Evolutionary conservation across 2,329 filamentous ascomycete genomes (phyloP).

Genomic region (Ceratocystis variospora): DNA sequence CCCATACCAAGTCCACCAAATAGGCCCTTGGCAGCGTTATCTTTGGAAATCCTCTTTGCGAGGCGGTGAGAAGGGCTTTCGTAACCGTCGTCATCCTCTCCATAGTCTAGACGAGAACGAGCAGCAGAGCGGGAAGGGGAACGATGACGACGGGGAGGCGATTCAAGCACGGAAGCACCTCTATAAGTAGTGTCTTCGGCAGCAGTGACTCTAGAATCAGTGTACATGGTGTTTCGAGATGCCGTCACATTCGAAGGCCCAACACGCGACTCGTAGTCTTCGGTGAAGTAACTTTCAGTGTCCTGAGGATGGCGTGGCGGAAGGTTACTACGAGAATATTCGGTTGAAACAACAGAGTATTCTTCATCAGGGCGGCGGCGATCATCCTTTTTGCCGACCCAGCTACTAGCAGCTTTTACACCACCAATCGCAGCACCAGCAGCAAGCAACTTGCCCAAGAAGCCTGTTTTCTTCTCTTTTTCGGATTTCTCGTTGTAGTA

Average conservation of each 20-base stretch:
- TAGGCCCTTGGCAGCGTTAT: constrained; percentile 39
- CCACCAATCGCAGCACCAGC: constrained; percentile 49
- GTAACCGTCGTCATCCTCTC: constrained; percentile 18
- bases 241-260: constrained; percentile 14
- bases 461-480: constrained; percentile 28
- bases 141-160: constrained; percentile 13
- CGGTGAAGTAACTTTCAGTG: constrained; percentile 39
- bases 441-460: constrained; percentile 47
- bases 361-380: constrained; percentile 43
- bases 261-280: constrained; percentile 44
- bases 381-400: constrained; percentile 31
- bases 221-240: constrained; percentile 17
- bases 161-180: constrained; percentile 9
- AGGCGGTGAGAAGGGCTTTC: constrained; percentile 46
- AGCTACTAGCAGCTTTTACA: constrained; percentile 45
- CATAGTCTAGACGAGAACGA: constrained; percentile 29
- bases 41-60: constrained; percentile 12
- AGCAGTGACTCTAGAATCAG: constrained; percentile 14
- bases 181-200: constrained; percentile 14
- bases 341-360: constrained; percentile 48
- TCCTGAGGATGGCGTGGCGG: constrained; percentile 28
- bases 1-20: constrained; percentile 52
- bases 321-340: constrained; percentile 33
- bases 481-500: constrained; percentile 34
- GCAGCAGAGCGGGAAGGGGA: constrained; percentile 23